Conservation (phyloP, 2,329 filamentous ascomycete species). For the Grosmannia huntii region DNA sequence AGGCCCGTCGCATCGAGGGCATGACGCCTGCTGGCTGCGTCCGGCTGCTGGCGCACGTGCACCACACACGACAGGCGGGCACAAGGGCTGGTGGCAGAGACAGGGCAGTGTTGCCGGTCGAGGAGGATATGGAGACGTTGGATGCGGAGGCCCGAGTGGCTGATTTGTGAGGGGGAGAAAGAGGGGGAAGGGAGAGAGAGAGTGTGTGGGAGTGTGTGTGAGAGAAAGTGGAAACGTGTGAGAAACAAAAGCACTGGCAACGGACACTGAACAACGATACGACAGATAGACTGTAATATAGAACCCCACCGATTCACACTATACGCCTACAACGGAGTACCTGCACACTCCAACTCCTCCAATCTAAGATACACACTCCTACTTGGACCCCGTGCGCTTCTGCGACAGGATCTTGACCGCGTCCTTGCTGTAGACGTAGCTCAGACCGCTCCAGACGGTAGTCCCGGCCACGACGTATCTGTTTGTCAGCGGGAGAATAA, state of each 20-base stretch:
- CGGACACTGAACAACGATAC: no score
- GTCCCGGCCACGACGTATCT: conserved; percentile 80
- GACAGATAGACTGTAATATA: neutral
- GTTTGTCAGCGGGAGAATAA: neutral
- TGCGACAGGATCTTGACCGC: conserved; percentile 70
- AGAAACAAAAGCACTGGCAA: no score
- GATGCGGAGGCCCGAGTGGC: conserved; percentile 26
- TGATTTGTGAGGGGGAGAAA: conserved; percentile 17
- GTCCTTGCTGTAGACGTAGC: conserved; percentile 82
- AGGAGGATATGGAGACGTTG: conserved; percentile 25
- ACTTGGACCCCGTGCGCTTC: neutral
- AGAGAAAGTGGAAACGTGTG: no score
- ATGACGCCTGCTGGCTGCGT: conserved; percentile 49
- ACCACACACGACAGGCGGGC: conserved; percentile 19
- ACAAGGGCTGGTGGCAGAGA: neutral
- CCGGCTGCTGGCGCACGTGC: conserved; percentile 51
- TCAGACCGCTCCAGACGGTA: conserved; percentile 85
- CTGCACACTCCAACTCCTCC: no score
- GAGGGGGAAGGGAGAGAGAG: neutral
- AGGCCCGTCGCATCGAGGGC: conserved; percentile 80
- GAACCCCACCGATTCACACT: no score
- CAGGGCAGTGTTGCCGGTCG: conserved; percentile 8
- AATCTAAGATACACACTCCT: neutral
- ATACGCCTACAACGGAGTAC: no score
- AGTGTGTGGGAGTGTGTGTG: no score